Conservation (phyloP, 306 rosid genomes). For the Medicago ruthenica region DNA sequence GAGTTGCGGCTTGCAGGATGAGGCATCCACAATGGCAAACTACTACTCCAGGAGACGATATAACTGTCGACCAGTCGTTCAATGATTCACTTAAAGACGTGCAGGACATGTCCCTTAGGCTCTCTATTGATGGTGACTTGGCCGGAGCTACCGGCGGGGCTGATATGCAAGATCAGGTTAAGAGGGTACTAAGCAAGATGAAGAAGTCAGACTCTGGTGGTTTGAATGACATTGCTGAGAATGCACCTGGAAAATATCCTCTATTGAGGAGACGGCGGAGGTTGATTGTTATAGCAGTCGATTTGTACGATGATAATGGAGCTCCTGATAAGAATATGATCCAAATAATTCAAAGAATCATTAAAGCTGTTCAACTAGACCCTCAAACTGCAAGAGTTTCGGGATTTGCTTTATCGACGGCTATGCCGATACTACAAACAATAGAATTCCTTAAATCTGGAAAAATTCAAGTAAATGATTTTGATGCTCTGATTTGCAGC, state of each 20-base stretch:
- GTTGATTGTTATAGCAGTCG: constrained; percentile 47
- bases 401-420: constrained; percentile 47
- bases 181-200: constrained; percentile 42
- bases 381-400: constrained; percentile 46
- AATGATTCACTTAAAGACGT: constrained; percentile 47
- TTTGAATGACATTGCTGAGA: constrained; percentile 38
- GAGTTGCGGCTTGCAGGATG: constrained; percentile 49
- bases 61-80: constrained; percentile 37
- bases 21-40: constrained; percentile 55
- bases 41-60: constrained; percentile 35
- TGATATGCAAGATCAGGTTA: constrained; percentile 48
- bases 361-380: constrained; percentile 46
- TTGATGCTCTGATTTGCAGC: constrained; percentile 49
- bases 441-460: constrained; percentile 39
- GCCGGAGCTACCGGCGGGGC: neutral
- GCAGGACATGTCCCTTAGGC: constrained; percentile 51
- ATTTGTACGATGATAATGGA: constrained; percentile 37
- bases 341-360: constrained; percentile 37
- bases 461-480: constrained; percentile 39
- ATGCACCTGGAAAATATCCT: constrained; percentile 43
- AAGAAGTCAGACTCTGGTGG: constrained; percentile 33
- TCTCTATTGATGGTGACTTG: constrained; percentile 49
- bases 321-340: constrained; percentile 36
- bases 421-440: constrained; percentile 44
- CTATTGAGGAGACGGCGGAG: constrained; percentile 37